Evolutionary conservation across 192 early-diverging fungal genomes (phyloP), one percentile per base, ranked within the genome.

Genomic region (Umbelopsis sp.): DNA sequence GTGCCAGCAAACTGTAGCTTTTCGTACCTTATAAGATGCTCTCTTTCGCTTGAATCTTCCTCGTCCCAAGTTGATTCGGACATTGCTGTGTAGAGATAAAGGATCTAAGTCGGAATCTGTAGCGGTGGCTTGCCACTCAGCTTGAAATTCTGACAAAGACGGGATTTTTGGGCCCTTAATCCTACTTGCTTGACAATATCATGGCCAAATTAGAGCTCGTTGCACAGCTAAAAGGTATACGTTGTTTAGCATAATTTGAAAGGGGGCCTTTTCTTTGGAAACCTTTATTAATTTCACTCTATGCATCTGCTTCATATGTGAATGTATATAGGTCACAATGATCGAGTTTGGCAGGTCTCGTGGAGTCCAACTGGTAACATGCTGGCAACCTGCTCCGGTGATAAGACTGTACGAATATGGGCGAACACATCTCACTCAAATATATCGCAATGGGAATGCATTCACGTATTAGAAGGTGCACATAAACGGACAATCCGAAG

Each of bases 401-500:
- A 98, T 84, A 91, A 91, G 78, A 90, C 91, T 6, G 91, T 95
- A 21, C 86, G 95, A n/a, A 74, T 97, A 27, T 98, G 96, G 95
- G 85, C 85, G 45, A 74, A 75, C 11, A 77, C 71, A 3, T 77
- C 82, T 25, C 73, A 74, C 30, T 68, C 66, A 49, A 74, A 84
- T 44, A 71, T 80, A 22, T 67, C 78, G 13, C 37, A 83, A 52
- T 95, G 94, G 93, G 78, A 82, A 25, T 93, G 91, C 80, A 78
- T 89, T 27, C 87, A 88, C 27, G 76, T 87, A 1, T 79, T 97
- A 20, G 92, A 93, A 67, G 93, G 91, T 67, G 91, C 91, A 15
- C 97, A 98, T 80, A 94, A 93, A 72, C 85, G 96, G 33, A 97
- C 97, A 0, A 91, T 98, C 35, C 92, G 97, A n/a, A 90, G 88